Evolutionary conservation across 192 early-diverging fungal genomes (phyloP).

Genomic region (Coemansia reversa): DNA sequence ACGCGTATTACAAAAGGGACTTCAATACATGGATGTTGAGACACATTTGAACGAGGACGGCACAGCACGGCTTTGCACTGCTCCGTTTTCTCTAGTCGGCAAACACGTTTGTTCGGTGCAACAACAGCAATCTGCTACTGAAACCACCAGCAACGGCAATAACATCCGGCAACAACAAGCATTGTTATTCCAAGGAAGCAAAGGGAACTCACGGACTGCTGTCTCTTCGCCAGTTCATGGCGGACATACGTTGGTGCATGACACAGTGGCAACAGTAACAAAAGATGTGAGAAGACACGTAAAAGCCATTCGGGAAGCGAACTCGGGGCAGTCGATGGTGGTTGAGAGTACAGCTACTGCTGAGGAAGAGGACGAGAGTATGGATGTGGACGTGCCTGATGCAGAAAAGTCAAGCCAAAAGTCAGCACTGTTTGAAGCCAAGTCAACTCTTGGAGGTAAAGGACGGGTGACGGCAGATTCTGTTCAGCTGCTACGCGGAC

Average conservation of each 20-base stretch:
- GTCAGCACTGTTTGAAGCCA: not conserved
- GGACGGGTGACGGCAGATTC: constrained; percentile 33
- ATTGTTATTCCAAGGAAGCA: constrained; percentile 4
- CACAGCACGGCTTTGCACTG: constrained; percentile 51
- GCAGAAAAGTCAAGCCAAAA: constrained; percentile 27
- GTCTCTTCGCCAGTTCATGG: constrained; percentile 16
- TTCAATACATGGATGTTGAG: constrained; percentile 90
- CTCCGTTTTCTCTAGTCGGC: constrained; percentile 48
- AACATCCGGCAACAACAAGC: constrained; percentile 6
- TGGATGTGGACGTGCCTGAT: constrained; percentile 49
- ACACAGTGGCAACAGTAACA: constrained; percentile 5
- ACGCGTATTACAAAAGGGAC: constrained; percentile 84
- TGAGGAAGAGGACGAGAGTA: constrained; percentile 11
- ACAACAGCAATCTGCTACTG: constrained; percentile 3
- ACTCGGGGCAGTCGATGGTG: not conserved
- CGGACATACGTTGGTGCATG: constrained; percentile 46
- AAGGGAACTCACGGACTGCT: not conserved
- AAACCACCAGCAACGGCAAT: constrained; percentile 5
- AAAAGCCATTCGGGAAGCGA: constrained; percentile 12
- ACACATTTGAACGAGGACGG: constrained; percentile 88
- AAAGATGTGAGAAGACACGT: constrained; percentile 16
- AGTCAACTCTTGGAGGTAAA: constrained; percentile 10
- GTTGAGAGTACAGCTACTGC: not conserved
- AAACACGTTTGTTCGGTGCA: constrained; percentile 50
- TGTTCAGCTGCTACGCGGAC: constrained; percentile 62